Percentiles rank a stretch among this genome's conserved stretches.
Evolutionary conservation across 345 rosid species (phyloP).

Genomic region (Salix suchowensis): DNA sequence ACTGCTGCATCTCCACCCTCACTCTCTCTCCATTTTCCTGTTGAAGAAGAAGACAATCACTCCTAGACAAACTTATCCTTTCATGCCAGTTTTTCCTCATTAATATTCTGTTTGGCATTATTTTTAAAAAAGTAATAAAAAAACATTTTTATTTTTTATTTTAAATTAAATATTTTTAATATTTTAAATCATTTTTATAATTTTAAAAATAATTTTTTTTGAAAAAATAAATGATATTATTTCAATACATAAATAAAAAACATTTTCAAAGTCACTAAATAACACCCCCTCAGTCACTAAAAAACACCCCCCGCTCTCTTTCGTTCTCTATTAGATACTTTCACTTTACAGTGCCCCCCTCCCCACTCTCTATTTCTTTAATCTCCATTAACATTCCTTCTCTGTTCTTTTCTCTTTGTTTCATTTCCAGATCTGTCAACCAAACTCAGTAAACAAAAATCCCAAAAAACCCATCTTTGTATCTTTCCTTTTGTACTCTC

Average conservation of each 20-base stretch:
- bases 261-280: no score
- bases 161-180: no score
- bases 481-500: not conserved
- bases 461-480: not conserved
- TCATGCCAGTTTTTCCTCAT: not conserved
- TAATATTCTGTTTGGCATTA: no score
- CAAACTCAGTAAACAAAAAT: no score
- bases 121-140: no score
- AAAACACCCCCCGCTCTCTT: no score
- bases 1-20: not conserved
- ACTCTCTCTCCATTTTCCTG: not conserved
- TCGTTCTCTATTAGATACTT: not conserved
- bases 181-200: no score
- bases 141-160: no score
- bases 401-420: slow-evolving; percentile 10
- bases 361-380: not conserved
- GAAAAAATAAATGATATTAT: fast-evolving
- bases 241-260: no score
- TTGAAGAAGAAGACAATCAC: not conserved
- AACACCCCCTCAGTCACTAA: no score
- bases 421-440: not conserved
- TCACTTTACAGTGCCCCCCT: not conserved
- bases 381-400: not conserved
- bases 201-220: no score
- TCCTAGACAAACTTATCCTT: not conserved